Conservation (phyloP, 768 basidiomycete species). For the Rhizopogon roseolus region DNA sequence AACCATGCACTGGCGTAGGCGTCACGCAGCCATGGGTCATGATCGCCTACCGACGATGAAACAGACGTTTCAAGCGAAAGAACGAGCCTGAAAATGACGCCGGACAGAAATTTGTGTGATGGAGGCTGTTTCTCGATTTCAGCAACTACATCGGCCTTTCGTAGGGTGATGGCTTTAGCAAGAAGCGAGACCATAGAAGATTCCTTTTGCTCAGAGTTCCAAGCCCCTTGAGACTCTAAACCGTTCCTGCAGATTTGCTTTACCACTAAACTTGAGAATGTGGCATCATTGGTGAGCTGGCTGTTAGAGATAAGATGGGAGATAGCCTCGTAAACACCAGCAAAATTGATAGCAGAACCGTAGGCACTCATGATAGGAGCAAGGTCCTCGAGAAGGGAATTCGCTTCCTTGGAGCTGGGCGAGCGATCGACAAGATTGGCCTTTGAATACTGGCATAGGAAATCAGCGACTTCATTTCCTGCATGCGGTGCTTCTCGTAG, state of each 20-base stretch:
- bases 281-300: conserved; percentile 44
- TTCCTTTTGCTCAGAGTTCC: conserved; percentile 15
- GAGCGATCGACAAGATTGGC: conserved; percentile 42
- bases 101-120: conserved; percentile 57
- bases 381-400: conserved; percentile 50
- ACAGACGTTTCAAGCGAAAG: conserved; percentile 49
- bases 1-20: conserved; percentile 51
- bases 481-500: conserved; percentile 47
- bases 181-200: conserved; percentile 34
- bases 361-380: conserved; percentile 51
- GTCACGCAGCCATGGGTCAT: conserved; percentile 43
- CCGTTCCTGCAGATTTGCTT: conserved; percentile 41
- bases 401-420: conserved; percentile 43
- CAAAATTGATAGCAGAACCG: conserved; percentile 48
- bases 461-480: conserved; percentile 38
- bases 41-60: conserved; percentile 35
- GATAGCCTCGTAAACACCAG: conserved; percentile 51
- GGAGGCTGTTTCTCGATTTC: conserved; percentile 53
- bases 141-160: conserved; percentile 46
- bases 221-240: conserved; percentile 37
- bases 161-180: conserved; percentile 42
- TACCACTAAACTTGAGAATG: conserved; percentile 44
- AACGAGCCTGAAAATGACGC: conserved; percentile 58
- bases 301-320: conserved; percentile 39
- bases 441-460: conserved; percentile 49